These are phyloP conservation scores for Nemania serpens DNA, from an alignment of 2,329 filamentous ascomycete genomes.

Conservation along the genomic window DNA sequence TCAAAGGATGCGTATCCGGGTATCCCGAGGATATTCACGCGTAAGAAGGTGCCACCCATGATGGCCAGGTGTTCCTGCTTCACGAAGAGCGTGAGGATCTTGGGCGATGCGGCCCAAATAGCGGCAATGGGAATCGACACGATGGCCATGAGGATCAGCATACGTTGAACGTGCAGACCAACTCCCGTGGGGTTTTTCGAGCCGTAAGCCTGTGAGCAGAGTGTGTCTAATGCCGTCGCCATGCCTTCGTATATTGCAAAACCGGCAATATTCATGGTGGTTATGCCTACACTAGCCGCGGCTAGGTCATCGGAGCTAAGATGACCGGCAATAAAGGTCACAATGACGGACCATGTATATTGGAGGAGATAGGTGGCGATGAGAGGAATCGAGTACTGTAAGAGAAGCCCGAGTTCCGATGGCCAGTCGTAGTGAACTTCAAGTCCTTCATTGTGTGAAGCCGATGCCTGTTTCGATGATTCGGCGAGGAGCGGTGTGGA, in stretches of 20 bases:
- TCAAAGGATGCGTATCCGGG: slow-evolving; percentile 61
- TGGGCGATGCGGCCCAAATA: slow-evolving; percentile 54
- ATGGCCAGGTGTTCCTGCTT: slow-evolving; percentile 52
- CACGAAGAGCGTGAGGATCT: slow-evolving; percentile 50
- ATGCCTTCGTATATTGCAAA: slow-evolving; percentile 57
- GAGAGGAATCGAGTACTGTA: slow-evolving; percentile 52
- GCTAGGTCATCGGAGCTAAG: slow-evolving; percentile 57
- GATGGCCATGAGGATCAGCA: slow-evolving; percentile 54
- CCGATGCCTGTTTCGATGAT: slow-evolving; percentile 16
- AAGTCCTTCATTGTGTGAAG: slow-evolving; percentile 1
- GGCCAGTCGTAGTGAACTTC: slow-evolving; percentile 24
- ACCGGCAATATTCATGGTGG: slow-evolving; percentile 59
- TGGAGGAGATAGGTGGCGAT: slow-evolving; percentile 59
- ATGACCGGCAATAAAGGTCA: slow-evolving; percentile 57
- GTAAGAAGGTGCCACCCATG: slow-evolving; percentile 54
- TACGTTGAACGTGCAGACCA: slow-evolving; percentile 58
- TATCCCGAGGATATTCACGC: slow-evolving; percentile 53
- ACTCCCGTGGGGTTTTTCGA: slow-evolving; percentile 53
- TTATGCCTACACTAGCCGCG: slow-evolving; percentile 57
- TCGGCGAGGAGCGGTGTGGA: slow-evolving; percentile 31
- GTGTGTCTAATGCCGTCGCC: slow-evolving; percentile 56
- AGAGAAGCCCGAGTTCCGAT: slow-evolving; percentile 36
- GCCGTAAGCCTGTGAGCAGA: slow-evolving; percentile 58
- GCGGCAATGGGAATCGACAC: slow-evolving; percentile 53
- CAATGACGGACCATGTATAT: slow-evolving; percentile 57